phyloP scores from a whole-genome alignment of 164 flowering plant species.

The Nymphaea thermarum region DNA sequence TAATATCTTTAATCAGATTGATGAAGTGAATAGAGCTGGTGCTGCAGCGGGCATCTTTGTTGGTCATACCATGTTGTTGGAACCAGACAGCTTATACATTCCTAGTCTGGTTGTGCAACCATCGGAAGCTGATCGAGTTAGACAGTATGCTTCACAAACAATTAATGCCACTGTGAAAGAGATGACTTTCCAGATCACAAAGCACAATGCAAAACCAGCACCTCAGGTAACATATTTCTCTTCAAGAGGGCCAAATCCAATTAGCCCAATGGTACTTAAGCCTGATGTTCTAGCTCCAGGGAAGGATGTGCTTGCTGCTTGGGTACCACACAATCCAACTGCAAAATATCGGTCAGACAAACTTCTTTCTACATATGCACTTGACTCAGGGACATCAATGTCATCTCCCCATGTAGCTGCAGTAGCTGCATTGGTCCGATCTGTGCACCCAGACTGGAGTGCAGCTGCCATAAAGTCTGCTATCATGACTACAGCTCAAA shows the following conservation, averaged over 20 bases:
- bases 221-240: conserved; percentile 42
- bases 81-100: conserved; percentile 7
- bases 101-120: conserved; percentile 17
- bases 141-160: background rate
- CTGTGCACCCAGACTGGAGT: conserved; percentile 56
- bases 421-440: conserved; percentile 44
- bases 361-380: conserved; percentile 24
- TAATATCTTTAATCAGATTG: background rate
- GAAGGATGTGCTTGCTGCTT: conserved; percentile 32
- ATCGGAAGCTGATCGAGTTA: background rate
- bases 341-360: background rate
- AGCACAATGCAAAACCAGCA: conserved; percentile 34
- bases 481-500: conserved; percentile 52
- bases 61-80: conserved; percentile 6
- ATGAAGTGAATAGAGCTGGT: conserved; percentile 9
- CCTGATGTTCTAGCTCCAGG: conserved; percentile 68
- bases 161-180: conserved; percentile 12
- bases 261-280: conserved; percentile 40
- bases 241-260: conserved; percentile 27
- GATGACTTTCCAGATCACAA: conserved; percentile 24
- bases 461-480: conserved; percentile 68
- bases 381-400: conserved; percentile 68
- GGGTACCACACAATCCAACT: conserved; percentile 24
- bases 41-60: conserved; percentile 19
- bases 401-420: conserved; percentile 63